Conservation (phyloP, 768 basidiomycete species). For the Suillus plorans region DNA sequence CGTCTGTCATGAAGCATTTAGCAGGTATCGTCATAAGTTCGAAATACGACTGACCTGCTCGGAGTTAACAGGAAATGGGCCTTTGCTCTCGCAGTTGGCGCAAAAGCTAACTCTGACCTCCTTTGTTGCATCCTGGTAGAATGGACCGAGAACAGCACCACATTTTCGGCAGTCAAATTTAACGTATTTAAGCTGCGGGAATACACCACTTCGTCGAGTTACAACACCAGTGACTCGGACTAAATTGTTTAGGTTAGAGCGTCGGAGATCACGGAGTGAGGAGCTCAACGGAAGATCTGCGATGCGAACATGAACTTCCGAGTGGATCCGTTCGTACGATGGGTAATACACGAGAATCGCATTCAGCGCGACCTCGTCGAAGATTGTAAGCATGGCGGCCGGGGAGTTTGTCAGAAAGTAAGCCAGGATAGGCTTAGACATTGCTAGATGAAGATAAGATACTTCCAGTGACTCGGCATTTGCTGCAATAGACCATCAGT, state of each 20-base stretch:
- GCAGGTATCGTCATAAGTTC: not conserved
- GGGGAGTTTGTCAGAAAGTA: slow-evolving; percentile 98
- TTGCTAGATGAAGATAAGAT: slow-evolving; percentile 91
- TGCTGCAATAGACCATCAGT: slow-evolving; percentile 44
- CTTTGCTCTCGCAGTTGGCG: slow-evolving; percentile 90
- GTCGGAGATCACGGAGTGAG: slow-evolving; percentile 91
- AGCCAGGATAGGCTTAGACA: slow-evolving; percentile 91
- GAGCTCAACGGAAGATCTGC: slow-evolving; percentile 88
- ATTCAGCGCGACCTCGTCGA: slow-evolving; percentile 92
- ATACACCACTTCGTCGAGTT: slow-evolving; percentile 92
- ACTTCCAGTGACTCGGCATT: slow-evolving; percentile 98
- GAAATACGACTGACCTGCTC: slow-evolving; percentile 67
- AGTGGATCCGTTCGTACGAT: slow-evolving; percentile 93
- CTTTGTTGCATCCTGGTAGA: slow-evolving; percentile 94
- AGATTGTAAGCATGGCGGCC: slow-evolving; percentile 86
- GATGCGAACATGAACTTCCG: slow-evolving; percentile 96
- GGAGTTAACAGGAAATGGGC: slow-evolving; percentile 95
- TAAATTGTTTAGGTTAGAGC: slow-evolving; percentile 90
- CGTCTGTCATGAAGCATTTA: slow-evolving; percentile 53
- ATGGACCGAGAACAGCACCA: slow-evolving; percentile 90
- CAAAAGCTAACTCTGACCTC: slow-evolving; percentile 96
- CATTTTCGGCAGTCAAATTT: slow-evolving; percentile 98
- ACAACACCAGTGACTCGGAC: slow-evolving; percentile 96
- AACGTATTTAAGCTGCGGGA: slow-evolving; percentile 99
- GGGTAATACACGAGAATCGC: slow-evolving; percentile 96